Evolutionary conservation across 139 green algal genomes (phyloP).

Genomic region (Pleodorina starrii): DNA sequence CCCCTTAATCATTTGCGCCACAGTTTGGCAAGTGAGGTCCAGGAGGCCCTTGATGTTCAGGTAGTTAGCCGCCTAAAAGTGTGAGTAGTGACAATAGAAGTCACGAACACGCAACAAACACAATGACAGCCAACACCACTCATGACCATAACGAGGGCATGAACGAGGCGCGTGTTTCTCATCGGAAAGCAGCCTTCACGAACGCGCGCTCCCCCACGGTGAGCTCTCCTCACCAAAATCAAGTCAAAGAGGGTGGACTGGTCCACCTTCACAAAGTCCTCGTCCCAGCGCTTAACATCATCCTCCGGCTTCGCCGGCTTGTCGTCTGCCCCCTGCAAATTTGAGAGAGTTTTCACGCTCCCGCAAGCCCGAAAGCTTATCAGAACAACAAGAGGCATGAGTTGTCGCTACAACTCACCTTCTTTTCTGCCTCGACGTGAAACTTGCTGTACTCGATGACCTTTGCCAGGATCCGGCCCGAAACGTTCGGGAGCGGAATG

Average conservation of each 20-base stretch:
- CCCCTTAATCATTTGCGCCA: constrained; percentile 84
- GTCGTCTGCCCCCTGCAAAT: constrained; percentile 71
- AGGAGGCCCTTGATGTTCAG: constrained; percentile 99
- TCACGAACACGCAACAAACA: not conserved
- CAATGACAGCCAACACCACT: too few species aligned
- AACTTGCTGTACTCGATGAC: constrained; percentile 98
- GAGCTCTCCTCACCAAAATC: constrained; percentile 86
- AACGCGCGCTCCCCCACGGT: not conserved
- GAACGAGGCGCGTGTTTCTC: too few species aligned
- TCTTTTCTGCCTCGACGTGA: constrained; percentile 90
- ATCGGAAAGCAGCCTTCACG: too few species aligned
- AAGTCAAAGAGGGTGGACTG: constrained; percentile 97
- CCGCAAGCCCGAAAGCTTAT: too few species aligned
- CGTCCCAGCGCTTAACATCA: constrained; percentile 92
- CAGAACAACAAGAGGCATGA: too few species aligned
- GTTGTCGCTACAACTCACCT: too few species aligned
- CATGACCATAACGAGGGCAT: too few species aligned
- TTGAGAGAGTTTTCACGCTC: too few species aligned
- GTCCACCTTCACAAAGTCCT: constrained; percentile 98
- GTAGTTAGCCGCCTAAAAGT: constrained; percentile 96
- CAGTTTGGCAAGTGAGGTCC: constrained; percentile 97
- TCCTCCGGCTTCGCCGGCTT: constrained; percentile 89
- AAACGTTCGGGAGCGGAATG: constrained; percentile 92
- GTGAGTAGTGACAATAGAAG: not conserved
- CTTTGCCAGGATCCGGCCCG: constrained; percentile 78